phyloP scores from a whole-genome alignment of 1,284 basidiomycete species.

The Trametes sp. region DNA sequence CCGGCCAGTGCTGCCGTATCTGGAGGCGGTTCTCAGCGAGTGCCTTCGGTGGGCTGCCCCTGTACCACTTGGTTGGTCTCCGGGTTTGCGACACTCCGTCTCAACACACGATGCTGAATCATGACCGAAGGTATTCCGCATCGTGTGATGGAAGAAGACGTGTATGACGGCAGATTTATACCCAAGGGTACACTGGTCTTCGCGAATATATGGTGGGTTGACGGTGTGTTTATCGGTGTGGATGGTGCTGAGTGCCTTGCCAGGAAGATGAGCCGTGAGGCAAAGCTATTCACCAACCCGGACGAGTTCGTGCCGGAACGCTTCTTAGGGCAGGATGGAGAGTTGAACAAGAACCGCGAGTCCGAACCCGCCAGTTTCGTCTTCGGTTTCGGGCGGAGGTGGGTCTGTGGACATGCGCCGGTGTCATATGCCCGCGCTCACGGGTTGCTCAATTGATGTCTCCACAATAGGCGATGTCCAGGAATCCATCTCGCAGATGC shows the following conservation, averaged over 20 bases:
- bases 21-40: conserved; percentile 40
- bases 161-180: conserved; percentile 10
- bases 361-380: conserved; percentile 38
- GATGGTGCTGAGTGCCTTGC: neutral
- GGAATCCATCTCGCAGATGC: conserved; percentile 52
- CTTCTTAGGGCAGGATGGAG: conserved; percentile 35
- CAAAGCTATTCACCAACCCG: conserved; percentile 44
- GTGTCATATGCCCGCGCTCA: no score
- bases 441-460: neutral
- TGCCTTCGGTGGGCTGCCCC: conserved; percentile 27
- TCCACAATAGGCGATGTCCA: conserved; percentile 44
- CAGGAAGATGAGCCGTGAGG: conserved; percentile 45
- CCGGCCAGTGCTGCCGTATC: conserved; percentile 44
- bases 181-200: conserved; percentile 20
- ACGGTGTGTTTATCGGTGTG: neutral
- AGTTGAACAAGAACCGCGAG: conserved; percentile 22
- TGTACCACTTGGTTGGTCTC: neutral
- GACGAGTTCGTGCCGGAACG: conserved; percentile 45
- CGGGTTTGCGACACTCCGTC: neutral
- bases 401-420: neutral
- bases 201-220: conserved; percentile 3
- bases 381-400: conserved; percentile 40
- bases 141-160: conserved; percentile 19
- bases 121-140: neutral
- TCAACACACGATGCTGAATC: neutral